Evolutionary conservation across 192 early-diverging fungal species (phyloP), one percentile per base, ranked within the genome.

Genomic region (Thamnidium elegans): DNA sequence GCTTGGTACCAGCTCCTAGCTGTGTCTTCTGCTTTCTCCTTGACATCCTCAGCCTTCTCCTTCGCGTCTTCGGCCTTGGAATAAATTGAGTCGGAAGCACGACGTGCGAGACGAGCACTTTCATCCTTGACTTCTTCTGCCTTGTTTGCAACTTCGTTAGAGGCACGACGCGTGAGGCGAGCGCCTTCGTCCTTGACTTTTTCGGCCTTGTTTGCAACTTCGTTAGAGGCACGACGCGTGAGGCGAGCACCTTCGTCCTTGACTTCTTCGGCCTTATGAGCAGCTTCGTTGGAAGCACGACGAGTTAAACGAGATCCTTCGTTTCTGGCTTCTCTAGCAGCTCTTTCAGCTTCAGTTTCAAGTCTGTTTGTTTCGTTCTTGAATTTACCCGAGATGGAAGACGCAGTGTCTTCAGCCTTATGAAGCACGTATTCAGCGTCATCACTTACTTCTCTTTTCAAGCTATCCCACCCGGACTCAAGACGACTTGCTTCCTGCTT

Each of bases 361-460:
- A 30, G 44, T 26, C 31, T 21, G 4, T 30, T 31, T 6, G 59
- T 21, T n/a, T 61, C 59, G 0, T 46, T 23, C 30, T 47, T 46
- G 43, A 30, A 45, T 31, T 13, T 45, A 10, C 4, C 9, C 15
- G 59, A 10, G 4, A 32, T 26, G 9, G 10, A 44, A 13, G 21
- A 26, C 6, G 58, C 44, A 0, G 39, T 43, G 10, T 60, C 47
- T 42, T 63, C 48, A 7, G 19, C 50, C 32, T 60, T 60, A 3
- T 47, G 13, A 46, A 44, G 44, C 20, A 45, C n/a, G 7, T 31
- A 14, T 13, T 60, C 43, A 9, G 58, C 21, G 31, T 63, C 62
- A 0, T 63, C 17, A 44, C 48, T 50, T 44, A 51, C 50, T 11
- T 48, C 20, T 11, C 45, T 21, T 36, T 60, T 60, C 13, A 60